These are phyloP conservation scores for Tylopilus balloui DNA, from an alignment of 768 basidiomycete species.

Conservation along the genomic window DNA sequence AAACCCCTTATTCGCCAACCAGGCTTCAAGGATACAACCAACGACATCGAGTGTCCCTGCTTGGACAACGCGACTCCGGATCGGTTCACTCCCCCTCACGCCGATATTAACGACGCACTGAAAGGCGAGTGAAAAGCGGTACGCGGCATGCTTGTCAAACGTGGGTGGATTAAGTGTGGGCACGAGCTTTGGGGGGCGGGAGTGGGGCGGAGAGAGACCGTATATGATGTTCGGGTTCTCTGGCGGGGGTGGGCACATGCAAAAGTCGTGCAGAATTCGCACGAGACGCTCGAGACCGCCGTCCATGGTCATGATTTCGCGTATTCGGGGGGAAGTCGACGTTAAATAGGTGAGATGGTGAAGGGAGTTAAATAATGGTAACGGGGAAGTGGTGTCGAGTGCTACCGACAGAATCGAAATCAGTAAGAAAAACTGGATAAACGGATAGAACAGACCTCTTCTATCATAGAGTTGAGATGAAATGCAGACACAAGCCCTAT, in stretches of 20 bases:
- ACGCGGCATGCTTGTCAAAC: slow-evolving; percentile 81
- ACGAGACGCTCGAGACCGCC: slow-evolving; percentile 96
- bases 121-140: slow-evolving; percentile 89
- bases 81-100: slow-evolving; percentile 89
- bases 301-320: slow-evolving; percentile 97
- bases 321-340: slow-evolving; percentile 93
- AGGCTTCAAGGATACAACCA: slow-evolving; percentile 89
- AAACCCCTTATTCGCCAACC: slow-evolving; percentile 85
- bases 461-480: slow-evolving; percentile 93
- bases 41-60: slow-evolving; percentile 92
- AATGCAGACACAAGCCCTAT: slow-evolving; percentile 92
- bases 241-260: slow-evolving; percentile 75
- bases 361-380: slow-evolving; percentile 87
- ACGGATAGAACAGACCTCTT: slow-evolving; percentile 56
- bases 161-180: slow-evolving; percentile 64
- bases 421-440: slow-evolving; percentile 5
- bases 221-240: slow-evolving; percentile 74
- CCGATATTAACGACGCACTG: slow-evolving; percentile 98
- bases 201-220: slow-evolving; percentile 65
- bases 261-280: slow-evolving; percentile 85
- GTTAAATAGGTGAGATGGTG: slow-evolving; percentile 96
- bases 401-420: slow-evolving; percentile 29
- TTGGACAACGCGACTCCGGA: slow-evolving; percentile 88
- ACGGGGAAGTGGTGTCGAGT: slow-evolving; percentile 51
- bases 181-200: slow-evolving; percentile 48